A percentile compares a stretch with the other conserved stretches of the same genome.
Evolutionary conservation across 2,329 filamentous ascomycete genomes (phyloP).

Genomic region (Emydomyces testavorans): DNA sequence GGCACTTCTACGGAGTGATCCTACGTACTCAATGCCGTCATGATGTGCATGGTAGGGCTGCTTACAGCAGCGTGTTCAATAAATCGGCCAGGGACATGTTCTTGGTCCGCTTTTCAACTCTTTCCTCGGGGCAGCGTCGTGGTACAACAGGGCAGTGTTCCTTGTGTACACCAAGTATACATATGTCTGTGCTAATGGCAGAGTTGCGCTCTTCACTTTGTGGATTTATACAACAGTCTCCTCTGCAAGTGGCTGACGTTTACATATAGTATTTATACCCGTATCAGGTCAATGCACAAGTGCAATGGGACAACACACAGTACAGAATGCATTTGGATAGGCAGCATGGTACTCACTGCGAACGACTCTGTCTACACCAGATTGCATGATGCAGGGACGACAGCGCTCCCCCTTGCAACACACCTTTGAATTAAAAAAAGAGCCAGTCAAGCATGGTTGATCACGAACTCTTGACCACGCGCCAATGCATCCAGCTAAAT

Average conservation of each 20-base stretch:
- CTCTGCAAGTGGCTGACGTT: neutral
- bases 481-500: too few species aligned
- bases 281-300: too few species aligned
- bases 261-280: too few species aligned
- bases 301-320: too few species aligned
- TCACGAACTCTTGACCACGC: too few species aligned
- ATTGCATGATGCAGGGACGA: too few species aligned
- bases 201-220: neutral
- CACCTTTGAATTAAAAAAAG: too few species aligned
- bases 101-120: conserved; percentile 4
- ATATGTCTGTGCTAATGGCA: neutral
- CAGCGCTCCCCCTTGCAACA: too few species aligned
- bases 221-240: neutral
- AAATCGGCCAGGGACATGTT: neutral
- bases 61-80: conserved; percentile 1
- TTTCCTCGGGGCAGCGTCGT: neutral
- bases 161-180: neutral
- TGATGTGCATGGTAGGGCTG: conserved; percentile 2
- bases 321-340: too few species aligned
- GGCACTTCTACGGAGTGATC: neutral
- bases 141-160: neutral
- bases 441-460: too few species aligned
- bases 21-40: conserved; percentile 7
- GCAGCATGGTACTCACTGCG: too few species aligned
- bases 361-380: too few species aligned